Evolutionary conservation across 495 filamentous ascomycete genomes (phyloP), one percentile per base, ranked within the genome.

Genomic region (Neurospora sp.): DNA sequence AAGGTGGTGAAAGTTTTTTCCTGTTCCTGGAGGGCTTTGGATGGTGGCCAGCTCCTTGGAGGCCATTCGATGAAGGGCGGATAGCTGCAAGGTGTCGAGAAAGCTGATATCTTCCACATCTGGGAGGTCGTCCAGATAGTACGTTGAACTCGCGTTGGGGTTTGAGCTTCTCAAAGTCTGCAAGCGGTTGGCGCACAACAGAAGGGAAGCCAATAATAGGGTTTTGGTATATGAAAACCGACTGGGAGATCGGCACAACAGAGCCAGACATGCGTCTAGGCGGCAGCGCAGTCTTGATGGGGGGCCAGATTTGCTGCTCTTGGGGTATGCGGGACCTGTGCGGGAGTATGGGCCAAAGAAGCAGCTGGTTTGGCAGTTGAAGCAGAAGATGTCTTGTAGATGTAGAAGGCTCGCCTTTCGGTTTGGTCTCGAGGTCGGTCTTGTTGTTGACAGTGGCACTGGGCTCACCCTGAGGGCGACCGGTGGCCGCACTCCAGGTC

Each of bases 1-100:
- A 0, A 35, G 92, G 92, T 89, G 75, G 93, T 89, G 74, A 89
- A 89, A 0, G 93, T 96, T 77, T 77, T 96, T 96, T 16, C 96
- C 96, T 3, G 93, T 97, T 1, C 95, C 95, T 5, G 95, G 94
- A 10, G 94, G 94, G 0, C 95, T 96, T 82, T 98, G 96, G 0
- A 97, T 83, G 46, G 98, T 91, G 3, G 93, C 87, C 1, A 98
- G 35, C 35, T 35, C 35, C 4, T 35, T 35, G 35, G 35, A 35
- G 35, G 97, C 78, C 8, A 96, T 93, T 0, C 89, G 84, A 35
- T 87, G 84, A 0, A 97, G 83, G 16, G 91, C 94, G 8, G 79
- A 78, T 66, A 89, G 85, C 78, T 97, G 94, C 0, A 90, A 91
- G 4, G 82, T 77, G 77, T 97, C 93, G 14, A 96, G 82, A 11